Evolutionary conservation across 1,139 yeast species (phyloP).

Genomic region (Kurtzmaniella quercitrusa): DNA sequence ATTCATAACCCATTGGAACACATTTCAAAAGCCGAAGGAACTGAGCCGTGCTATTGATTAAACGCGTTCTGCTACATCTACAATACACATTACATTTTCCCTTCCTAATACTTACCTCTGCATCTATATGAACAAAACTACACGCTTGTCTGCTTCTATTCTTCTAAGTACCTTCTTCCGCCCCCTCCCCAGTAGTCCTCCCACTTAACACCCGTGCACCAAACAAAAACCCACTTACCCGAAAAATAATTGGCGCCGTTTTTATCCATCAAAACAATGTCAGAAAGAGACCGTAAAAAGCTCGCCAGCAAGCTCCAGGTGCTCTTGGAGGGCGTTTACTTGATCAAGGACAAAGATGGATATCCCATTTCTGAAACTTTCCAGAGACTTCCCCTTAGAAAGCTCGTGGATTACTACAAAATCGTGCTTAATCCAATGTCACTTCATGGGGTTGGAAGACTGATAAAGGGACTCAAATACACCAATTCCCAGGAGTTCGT

Average conservation of each 20-base stretch:
- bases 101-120: too few species aligned
- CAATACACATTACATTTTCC: too few species aligned
- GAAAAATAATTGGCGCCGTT: not conserved
- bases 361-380: constrained; percentile 43
- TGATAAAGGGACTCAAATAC: constrained; percentile 50
- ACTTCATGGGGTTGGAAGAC: constrained; percentile 37
- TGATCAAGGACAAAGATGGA: constrained; percentile 42
- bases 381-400: constrained; percentile 49
- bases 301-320: constrained; percentile 35
- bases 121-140: too few species aligned
- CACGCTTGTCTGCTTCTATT: too few species aligned
- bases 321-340: constrained; percentile 40
- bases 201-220: not conserved
- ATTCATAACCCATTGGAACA: too few species aligned
- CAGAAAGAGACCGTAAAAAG: constrained; percentile 38
- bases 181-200: not conserved
- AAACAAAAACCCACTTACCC: not conserved
- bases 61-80: too few species aligned
- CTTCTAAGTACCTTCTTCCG: too few species aligned
- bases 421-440: constrained; percentile 40
- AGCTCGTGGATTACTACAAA: constrained; percentile 46
- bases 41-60: too few species aligned
- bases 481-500: constrained; percentile 62
- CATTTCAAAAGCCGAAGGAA: too few species aligned
- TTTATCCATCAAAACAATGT: constrained; percentile 13